Evolutionary conservation across 2,329 filamentous ascomycete genomes (phyloP).

Genomic region (Alternaria gaisen): DNA sequence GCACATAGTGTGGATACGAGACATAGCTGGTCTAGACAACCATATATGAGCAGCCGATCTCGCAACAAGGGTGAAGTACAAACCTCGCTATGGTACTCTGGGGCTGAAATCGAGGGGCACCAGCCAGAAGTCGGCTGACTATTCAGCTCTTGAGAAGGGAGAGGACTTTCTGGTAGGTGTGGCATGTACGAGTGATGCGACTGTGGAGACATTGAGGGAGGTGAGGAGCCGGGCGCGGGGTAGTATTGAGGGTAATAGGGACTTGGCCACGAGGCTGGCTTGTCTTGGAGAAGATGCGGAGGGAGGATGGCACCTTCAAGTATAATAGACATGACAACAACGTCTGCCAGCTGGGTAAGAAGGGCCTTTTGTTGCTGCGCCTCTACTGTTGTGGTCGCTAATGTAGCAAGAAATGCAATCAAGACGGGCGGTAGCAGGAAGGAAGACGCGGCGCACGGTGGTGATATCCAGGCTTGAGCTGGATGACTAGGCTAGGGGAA

Average conservation of each 20-base stretch:
- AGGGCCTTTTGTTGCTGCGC: slow-evolving; percentile 27
- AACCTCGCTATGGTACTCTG: slow-evolving; percentile 42
- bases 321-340: slow-evolving; percentile 45
- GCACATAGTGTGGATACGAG: slow-evolving; percentile 44
- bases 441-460: slow-evolving; percentile 15
- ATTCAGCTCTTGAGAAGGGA: slow-evolving; percentile 38
- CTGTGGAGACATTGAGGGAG: slow-evolving; percentile 45
- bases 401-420: slow-evolving; percentile 21
- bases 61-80: slow-evolving; percentile 24
- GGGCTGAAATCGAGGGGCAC: slow-evolving; percentile 44
- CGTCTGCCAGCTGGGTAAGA: slow-evolving; percentile 15
- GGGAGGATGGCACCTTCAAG: slow-evolving; percentile 48
- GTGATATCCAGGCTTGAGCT: slow-evolving; percentile 18
- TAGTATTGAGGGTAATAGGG: slow-evolving; percentile 38
- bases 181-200: slow-evolving; percentile 40
- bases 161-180: slow-evolving; percentile 37
- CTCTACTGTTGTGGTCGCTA: slow-evolving; percentile 19
- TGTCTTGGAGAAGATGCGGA: slow-evolving; percentile 44
- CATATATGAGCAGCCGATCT: slow-evolving; percentile 19
- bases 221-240: slow-evolving; percentile 39
- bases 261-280: slow-evolving; percentile 39
- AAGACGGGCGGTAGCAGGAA: slow-evolving; percentile 17
- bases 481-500: slow-evolving; percentile 26
- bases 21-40: slow-evolving; percentile 34
- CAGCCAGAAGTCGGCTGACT: slow-evolving; percentile 38